These are phyloP conservation scores for Pseudonitzschia delicatissima DNA, from an alignment of 108 stramenopile genomes.

Conservation along the genomic window DNA sequence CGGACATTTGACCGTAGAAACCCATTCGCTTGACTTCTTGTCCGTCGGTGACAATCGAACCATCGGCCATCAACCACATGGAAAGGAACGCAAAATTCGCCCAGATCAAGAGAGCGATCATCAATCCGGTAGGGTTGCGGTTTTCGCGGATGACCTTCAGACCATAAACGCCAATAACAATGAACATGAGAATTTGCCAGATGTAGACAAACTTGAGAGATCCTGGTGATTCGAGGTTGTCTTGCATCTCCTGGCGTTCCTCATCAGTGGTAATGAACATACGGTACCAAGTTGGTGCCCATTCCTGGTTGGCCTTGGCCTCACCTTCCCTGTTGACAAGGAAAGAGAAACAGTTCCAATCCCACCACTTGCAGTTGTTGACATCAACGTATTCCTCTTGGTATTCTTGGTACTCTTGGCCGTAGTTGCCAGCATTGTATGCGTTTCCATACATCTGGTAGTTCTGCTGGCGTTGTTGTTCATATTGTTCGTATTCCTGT, in stretches of 20 bases:
- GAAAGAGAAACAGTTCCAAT: slow-evolving; percentile 37
- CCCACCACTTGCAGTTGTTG: slow-evolving; percentile 48
- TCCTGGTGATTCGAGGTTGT: slow-evolving; percentile 16
- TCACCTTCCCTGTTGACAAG: slow-evolving; percentile 22
- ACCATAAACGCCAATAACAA: slow-evolving; percentile 43
- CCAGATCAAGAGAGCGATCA: slow-evolving; percentile 41
- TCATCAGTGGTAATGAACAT: slow-evolving; percentile 3
- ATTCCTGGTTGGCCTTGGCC: slow-evolving; percentile 10
- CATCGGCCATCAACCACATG: slow-evolving; percentile 46
- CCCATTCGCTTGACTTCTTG: slow-evolving; percentile 43
- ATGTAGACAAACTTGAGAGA: slow-evolving; percentile 55
- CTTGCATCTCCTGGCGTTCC: slow-evolving; percentile 22
- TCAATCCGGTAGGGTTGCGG: slow-evolving; percentile 26
- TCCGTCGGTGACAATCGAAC: slow-evolving; percentile 41
- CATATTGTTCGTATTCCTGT: slow-evolving; percentile 36
- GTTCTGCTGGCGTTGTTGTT: slow-evolving; percentile 27
- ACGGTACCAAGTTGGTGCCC: slow-evolving; percentile 9
- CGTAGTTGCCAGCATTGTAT: slow-evolving; percentile 5
- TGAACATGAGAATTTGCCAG: slow-evolving; percentile 49
- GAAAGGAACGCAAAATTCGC: slow-evolving; percentile 46
- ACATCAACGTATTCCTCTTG: slow-evolving; percentile 3
- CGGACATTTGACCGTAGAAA: slow-evolving; percentile 58
- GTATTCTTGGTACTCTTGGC: not conserved
- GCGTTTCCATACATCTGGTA: slow-evolving; percentile 8
- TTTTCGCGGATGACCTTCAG: slow-evolving; percentile 28